phyloP scores from a whole-genome alignment of 176 grass and related monocot genomes.

The Carex scoparia region DNA sequence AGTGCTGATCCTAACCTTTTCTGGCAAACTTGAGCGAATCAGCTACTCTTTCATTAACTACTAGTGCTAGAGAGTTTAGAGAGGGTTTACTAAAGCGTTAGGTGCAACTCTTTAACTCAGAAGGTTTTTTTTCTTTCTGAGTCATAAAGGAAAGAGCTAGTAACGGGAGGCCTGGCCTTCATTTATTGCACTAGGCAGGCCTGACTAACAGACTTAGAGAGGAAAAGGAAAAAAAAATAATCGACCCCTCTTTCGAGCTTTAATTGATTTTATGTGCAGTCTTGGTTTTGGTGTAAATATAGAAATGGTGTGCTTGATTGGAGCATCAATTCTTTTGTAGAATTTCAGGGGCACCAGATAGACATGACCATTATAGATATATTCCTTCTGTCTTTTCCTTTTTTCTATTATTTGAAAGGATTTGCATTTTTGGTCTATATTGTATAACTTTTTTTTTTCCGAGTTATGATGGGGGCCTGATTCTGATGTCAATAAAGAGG shows the following conservation, averaged over 20 bases:
- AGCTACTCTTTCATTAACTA: conserved; percentile 15
- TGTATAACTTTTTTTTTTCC: background rate
- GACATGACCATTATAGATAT: conserved; percentile 26
- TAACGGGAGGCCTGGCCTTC: background rate
- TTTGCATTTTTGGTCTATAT: conserved; percentile 11
- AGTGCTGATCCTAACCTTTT: conserved; percentile 83
- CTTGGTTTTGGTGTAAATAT: conserved; percentile 32
- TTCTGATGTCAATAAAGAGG: conserved; percentile 13
- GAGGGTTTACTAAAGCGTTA: conserved; percentile 21
- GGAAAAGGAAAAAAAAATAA: background rate
- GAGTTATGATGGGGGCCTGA: background rate
- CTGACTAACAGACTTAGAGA: conserved; percentile 28
- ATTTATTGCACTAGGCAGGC: conserved; percentile 26
- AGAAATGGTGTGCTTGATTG: conserved; percentile 28
- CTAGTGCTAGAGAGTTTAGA: conserved; percentile 16
- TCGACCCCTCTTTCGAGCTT: background rate
- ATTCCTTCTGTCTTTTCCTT: conserved; percentile 7
- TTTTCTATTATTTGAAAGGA: conserved; percentile 19
- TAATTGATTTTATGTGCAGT: conserved; percentile 29
- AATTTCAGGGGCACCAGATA: conserved; percentile 26
- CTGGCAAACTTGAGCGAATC: conserved; percentile 78
- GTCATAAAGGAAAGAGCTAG: conserved; percentile 20
- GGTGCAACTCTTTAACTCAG: conserved; percentile 29
- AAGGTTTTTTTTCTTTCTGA: conserved; percentile 32
- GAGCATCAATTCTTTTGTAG: conserved; percentile 28